These are phyloP conservation scores for Ustilago tritici DNA, from an alignment of 1,284 basidiomycete species.

Conservation along the genomic window DNA sequence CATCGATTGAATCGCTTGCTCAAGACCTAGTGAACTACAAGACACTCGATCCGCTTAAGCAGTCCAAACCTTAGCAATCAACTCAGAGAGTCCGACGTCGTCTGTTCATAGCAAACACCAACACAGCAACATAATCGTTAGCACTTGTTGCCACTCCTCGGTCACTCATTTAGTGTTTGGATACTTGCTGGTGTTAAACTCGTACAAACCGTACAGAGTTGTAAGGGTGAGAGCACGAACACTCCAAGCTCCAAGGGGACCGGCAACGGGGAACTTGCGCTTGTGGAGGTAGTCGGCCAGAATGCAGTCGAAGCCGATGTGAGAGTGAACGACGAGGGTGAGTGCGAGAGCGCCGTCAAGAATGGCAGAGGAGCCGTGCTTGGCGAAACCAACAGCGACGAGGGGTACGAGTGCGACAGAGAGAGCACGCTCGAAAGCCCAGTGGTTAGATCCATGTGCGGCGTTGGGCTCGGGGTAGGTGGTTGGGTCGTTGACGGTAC, in stretches of 20 bases:
- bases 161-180: not conserved
- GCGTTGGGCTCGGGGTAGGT: conserved; percentile 80
- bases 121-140: conserved; percentile 13
- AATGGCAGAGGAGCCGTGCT: conserved; percentile 67
- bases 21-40: not conserved
- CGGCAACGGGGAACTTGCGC: conserved; percentile 87
- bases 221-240: conserved; percentile 83
- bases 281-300: conserved; percentile 86
- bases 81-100: conserved; percentile 89
- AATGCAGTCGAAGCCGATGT: conserved; percentile 77
- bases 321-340: conserved; percentile 89
- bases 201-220: conserved; percentile 89
- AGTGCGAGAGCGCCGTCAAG: conserved; percentile 89
- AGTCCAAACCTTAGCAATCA: conserved; percentile 77
- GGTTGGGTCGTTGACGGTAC: conserved; percentile 95
- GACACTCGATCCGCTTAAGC: conserved; percentile 71
- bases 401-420: conserved; percentile 88
- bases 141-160: not conserved
- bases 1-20: conserved; percentile 15
- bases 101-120: conserved; percentile 29
- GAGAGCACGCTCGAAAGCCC: conserved; percentile 94
- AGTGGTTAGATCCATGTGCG: conserved; percentile 93
- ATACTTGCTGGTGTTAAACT: conserved; percentile 67
- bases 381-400: conserved; percentile 66
- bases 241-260: conserved; percentile 79